Percentiles rank a stretch among this genome's conserved stretches.
Evolutionary conservation across 2,329 filamentous ascomycete species (phyloP).

Genomic region (Diaporthe destruens): DNA sequence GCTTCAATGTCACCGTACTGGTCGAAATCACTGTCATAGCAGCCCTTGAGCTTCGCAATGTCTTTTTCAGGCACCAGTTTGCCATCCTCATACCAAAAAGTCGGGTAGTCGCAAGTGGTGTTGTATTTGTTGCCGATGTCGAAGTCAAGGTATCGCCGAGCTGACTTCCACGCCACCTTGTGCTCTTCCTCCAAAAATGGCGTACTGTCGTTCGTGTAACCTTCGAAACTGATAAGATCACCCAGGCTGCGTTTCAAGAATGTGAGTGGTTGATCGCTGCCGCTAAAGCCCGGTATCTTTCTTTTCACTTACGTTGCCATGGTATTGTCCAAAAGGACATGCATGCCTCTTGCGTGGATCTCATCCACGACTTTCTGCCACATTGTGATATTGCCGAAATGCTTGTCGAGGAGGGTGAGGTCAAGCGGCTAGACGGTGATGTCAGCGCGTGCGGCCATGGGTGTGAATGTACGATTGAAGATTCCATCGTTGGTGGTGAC

Average conservation of each 20-base stretch:
- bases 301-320: conserved; percentile 61
- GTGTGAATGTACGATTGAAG: neutral
- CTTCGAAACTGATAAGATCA: conserved; percentile 72
- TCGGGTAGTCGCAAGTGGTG: conserved; percentile 66
- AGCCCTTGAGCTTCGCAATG: conserved; percentile 61
- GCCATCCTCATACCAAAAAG: conserved; percentile 71
- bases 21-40: conserved; percentile 72
- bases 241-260: conserved; percentile 56
- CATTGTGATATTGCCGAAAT: conserved; percentile 69
- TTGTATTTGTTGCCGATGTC: conserved; percentile 64
- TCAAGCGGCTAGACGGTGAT: conserved; percentile 60
- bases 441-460: conserved; percentile 21
- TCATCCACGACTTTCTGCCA: conserved; percentile 70
- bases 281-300: neutral
- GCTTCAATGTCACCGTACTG: conserved; percentile 72
- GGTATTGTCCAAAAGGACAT: conserved; percentile 75
- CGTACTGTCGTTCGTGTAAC: conserved; percentile 68
- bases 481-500: conserved; percentile 48
- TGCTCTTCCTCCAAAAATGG: conserved; percentile 68
- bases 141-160: conserved; percentile 69
- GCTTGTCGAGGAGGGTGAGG: conserved; percentile 72
- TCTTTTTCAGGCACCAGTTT: conserved; percentile 61
- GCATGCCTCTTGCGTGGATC: conserved; percentile 74
- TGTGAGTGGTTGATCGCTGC: conserved; percentile 32
- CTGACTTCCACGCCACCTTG: conserved; percentile 66